phyloP scores from a whole-genome alignment of 345 rosid genomes.

The Melaleuca alternifolia region DNA sequence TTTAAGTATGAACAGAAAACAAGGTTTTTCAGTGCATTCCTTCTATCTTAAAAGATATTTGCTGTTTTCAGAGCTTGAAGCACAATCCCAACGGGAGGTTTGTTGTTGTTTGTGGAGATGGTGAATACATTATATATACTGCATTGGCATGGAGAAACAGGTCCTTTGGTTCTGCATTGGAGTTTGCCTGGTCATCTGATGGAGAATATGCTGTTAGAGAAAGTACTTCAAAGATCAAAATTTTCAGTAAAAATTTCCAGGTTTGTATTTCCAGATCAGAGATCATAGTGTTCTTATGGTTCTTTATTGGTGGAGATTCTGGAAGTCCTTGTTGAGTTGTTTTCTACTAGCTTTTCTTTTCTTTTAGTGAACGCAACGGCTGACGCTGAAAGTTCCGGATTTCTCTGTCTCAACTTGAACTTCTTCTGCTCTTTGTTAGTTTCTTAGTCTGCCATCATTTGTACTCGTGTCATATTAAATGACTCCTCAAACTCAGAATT shows the following conservation, averaged over 20 bases:
- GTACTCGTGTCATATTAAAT: background rate
- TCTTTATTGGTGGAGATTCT: background rate
- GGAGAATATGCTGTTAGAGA: conserved; percentile 99
- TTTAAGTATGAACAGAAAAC: background rate
- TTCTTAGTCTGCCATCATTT: background rate
- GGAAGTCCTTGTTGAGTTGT: background rate
- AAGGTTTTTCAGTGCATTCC: background rate
- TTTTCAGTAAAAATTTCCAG: conserved; percentile 94
- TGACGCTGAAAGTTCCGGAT: background rate
- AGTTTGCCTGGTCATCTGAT: conserved; percentile 94
- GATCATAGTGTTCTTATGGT: background rate
- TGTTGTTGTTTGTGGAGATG: conserved; percentile 99
- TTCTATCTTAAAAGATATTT: background rate
- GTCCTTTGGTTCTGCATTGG: conserved; percentile 97
- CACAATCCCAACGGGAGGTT: conserved; percentile 98
- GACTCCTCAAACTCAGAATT: background rate
- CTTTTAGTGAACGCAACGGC: background rate
- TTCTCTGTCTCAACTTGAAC: background rate
- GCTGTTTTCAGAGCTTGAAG: conserved; percentile 62
- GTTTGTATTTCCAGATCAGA: conserved; percentile 22
- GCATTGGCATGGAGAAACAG: conserved; percentile 99
- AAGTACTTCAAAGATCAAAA: conserved; percentile 87
- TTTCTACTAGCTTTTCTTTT: background rate
- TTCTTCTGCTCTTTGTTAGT: background rate
- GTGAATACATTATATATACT: conserved; percentile 94